Evolutionary conservation across 2,329 filamentous ascomycete genomes (phyloP), one percentile per base, ranked within the genome.

Genomic region (Aspergillus sclerotialis): DNA sequence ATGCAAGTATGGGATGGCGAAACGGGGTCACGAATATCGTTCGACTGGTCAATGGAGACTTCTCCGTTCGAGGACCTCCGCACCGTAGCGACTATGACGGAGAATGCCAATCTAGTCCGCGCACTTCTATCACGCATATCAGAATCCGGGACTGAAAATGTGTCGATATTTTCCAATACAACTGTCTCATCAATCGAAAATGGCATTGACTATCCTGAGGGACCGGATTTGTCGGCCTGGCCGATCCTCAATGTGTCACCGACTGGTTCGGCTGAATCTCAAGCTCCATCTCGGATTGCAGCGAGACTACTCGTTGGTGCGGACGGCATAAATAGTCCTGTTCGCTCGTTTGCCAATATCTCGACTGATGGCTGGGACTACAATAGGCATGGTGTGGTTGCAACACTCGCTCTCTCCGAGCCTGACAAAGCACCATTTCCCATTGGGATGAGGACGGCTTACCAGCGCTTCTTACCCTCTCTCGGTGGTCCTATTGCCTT

Each of bases 1-100:
- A 98, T 98, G 92, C 84, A 94, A 60, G 92, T 96, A 19, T 98
- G 93, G 92, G 92, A 98, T 60, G 93, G 90, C 42, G 78, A 94
- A 37, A 85, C 84, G 26, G 88, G 80, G 39, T 85, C 88, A 23
- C 78, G 81, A 48, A 92, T 98, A 57, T 83, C 86, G 48, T 98
- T 98, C 60, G 84, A 92, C 64, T 84, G 81, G 82, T 65, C 65
- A 4, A 57, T 66, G 24, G 67, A 70, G 36, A 62, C 50, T 14
- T 57, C 62, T 30, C 56, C 64, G 29, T 62, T 64, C 49, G 61
- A 65, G 67, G 54, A 75, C 45, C 39, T 61, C 45, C 67, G 70
- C 40, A 84, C 79, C 1, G 87, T 98, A 46, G 92, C 92, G 7
- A 94, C 92, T 58, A 98, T 98, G 90, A 85, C 81, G 27, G 93